A percentile compares a stretch with the other conserved stretches of the same genome.
Conservation (phyloP, 495 filamentous ascomycete genomes). For the Penicillium mononematosum region DNA sequence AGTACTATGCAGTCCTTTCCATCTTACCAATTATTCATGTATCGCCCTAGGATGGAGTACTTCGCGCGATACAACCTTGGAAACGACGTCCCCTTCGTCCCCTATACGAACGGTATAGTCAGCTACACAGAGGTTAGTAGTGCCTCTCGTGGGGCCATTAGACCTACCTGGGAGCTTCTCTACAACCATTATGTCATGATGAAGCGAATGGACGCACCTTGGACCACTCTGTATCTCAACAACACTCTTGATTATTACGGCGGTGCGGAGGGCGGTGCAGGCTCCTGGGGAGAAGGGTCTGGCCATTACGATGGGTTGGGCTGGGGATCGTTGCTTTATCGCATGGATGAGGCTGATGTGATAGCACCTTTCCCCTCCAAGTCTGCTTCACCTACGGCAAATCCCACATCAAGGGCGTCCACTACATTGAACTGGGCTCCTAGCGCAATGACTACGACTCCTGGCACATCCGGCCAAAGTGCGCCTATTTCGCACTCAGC, state of each 20-base stretch:
- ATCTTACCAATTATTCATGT: background rate
- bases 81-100: constrained; percentile 11
- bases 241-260: background rate
- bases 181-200: background rate
- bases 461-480: background rate
- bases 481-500: background rate
- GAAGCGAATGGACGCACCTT: background rate
- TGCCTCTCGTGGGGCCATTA: background rate
- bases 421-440: background rate
- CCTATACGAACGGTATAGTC: constrained; percentile 1
- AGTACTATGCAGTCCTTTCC: background rate
- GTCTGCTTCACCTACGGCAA: background rate
- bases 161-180: background rate
- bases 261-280: background rate
- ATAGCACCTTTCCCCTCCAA: background rate
- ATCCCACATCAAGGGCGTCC: background rate
- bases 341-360: background rate
- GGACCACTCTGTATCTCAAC: background rate
- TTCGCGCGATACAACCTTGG: constrained; percentile 59
- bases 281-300: background rate
- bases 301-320: background rate
- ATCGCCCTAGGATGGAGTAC: constrained; percentile 55
- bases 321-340: background rate
- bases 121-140: background rate
- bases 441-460: background rate